Evolutionary conservation across 2,329 filamentous ascomycete genomes (phyloP), one percentile per base, ranked within the genome.

Genomic region (Fusarium tupiense): DNA sequence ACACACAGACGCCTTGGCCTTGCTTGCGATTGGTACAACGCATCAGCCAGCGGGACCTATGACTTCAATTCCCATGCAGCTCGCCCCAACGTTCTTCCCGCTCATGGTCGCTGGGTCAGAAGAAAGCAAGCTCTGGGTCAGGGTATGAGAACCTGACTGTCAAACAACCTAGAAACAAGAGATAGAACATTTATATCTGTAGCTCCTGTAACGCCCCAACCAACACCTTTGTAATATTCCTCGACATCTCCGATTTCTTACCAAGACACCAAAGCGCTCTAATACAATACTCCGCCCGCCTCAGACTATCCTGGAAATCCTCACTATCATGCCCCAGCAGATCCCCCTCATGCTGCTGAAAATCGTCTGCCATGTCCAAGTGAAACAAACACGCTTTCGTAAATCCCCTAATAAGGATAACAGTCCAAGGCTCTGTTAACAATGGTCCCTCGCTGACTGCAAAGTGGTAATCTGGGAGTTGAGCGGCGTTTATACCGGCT

Each of bases 221-320:
- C 4, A 59, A 3, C 3, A 59, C 56, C 17, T 59, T 59, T 0
- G 56, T 59, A 11, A 59, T 59, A 29, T 59, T 59, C 11, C 41
- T 59, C 20, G 56, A 59, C 56, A 59, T 59, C 41, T 59, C 56
- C 12, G 56, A 59, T 5, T 59, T 59, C 16, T 59, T 59, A 3
- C 56, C 56, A 2, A 59, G 41, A n/a, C 56, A 59, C 56, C 56
- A 59, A 29, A 59, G 56, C 8, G 56, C 56, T 0, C 56, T 35
- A 16, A 59, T 59, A 50, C 56, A 59, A 31, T 50, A 59, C 16
- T 59, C 56, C 0, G 56, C 41, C 24, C 56, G 10, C 10, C 56
- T 49, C 24, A 59, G 20, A 5, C 56, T 59, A 38, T 59, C 41
- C 33, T 59, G 56, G 5, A 59, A 52, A 0, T 59, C 56, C 0